Evolutionary conservation across 106 monocot species (phyloP), one percentile per base, ranked within the genome.

Genomic region (Alisma plantagoaquatica): DNA sequence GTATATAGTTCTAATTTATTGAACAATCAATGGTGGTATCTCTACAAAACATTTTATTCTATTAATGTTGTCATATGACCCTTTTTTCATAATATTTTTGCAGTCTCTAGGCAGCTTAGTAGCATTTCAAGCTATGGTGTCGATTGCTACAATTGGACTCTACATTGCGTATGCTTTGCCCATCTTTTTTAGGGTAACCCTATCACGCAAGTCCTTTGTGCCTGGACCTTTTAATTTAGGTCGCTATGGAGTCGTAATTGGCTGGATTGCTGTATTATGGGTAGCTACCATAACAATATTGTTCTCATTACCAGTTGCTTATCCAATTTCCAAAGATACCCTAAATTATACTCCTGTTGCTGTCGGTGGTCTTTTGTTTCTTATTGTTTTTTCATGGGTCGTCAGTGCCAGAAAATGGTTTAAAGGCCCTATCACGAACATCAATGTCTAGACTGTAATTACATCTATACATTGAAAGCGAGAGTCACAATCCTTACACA

Each of bases 211-310:
- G 41, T 33, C 65, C 23, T 80, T 85, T 32, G 41, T 63, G 3
- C 75, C 38, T 1, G 84, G 84, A 0, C 84, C 84, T 9, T 85
- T 85, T 70, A 69, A 80, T 41, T 66, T 80, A 0, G 75, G 84
- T 15, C 56, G 68, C 14, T 85, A 53, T 18, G 50, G 76, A 8
- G 33, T 80, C 11, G 4, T 76, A 15, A 59, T 76, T 4, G 79
- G 79, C 11, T 73, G 69, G 72, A 33, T 76, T 16, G 72, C 85
- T 2, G 76, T 85, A 41, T 63, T 85, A 10, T 85, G n/a, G n/a
- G n/a, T n/a, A n/a, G n/a, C n/a, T n/a, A n/a, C n/a, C n/a, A n/a
- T n/a, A n/a, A n/a, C n/a, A n/a, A n/a, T n/a, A n/a, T n/a, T n/a
- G n/a, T n/a, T n/a, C n/a, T n/a, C n/a, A n/a, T n/a, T n/a, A n/a